Conservation (phyloP, 176 grass and related monocot species). For the Cenchrus americanus region DNA sequence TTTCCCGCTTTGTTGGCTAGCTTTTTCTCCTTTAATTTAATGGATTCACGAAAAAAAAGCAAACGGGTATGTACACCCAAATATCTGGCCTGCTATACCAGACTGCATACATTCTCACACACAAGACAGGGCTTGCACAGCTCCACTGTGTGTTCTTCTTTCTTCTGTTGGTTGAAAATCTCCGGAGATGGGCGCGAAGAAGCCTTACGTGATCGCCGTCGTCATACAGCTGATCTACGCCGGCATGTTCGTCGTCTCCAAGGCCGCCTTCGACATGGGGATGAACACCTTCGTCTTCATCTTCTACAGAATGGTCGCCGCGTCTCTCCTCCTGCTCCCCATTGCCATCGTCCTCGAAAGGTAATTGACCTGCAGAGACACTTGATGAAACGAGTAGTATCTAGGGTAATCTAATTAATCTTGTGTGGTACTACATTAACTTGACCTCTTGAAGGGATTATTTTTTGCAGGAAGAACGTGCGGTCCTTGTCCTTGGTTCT, state of each 20-base stretch:
- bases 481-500: conserved; percentile 39
- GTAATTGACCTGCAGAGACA: not conserved
- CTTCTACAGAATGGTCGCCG: conserved; percentile 68
- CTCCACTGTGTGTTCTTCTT: not conserved
- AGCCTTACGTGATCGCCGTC: conserved; percentile 37
- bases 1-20: not conserved
- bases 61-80: not conserved
- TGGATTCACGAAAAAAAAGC: not conserved
- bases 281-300: conserved; percentile 72
- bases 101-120: not conserved
- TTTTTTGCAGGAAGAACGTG: conserved; percentile 41
- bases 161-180: not conserved
- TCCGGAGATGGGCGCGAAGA: not conserved
- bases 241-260: conserved; percentile 61
- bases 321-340: conserved; percentile 48
- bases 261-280: conserved; percentile 61
- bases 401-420: not conserved
- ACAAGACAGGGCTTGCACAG: not conserved
- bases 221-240: conserved; percentile 65
- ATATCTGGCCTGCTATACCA: not conserved
- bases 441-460: not conserved
- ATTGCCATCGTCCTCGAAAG: conserved; percentile 40
- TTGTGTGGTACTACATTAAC: not conserved
- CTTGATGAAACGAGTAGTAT: not conserved
- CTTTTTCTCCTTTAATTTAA: not conserved